These are phyloP conservation scores for Talaromyces sp. DNA, from an alignment of 2,329 filamentous ascomycete genomes.

Conservation along the genomic window DNA sequence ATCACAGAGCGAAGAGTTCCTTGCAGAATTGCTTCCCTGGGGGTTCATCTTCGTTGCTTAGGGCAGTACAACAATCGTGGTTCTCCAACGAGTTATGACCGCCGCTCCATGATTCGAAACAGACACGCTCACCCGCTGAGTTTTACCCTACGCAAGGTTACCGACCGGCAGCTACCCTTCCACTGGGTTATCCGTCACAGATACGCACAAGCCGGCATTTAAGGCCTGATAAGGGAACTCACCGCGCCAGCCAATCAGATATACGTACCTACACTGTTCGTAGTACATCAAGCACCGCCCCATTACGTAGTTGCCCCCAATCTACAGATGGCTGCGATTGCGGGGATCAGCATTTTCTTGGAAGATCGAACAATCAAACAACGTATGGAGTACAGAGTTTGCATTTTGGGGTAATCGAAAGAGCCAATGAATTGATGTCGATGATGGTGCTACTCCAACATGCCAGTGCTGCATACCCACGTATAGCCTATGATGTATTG, in stretches of 20 bases:
- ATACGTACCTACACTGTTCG: background rate
- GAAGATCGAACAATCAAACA: background rate
- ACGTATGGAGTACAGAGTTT: conserved; percentile 6
- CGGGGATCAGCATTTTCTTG: background rate
- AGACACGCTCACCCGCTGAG: conserved; percentile 50
- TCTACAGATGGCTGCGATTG: background rate
- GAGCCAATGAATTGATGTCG: background rate
- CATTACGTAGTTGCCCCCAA: background rate
- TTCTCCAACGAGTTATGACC: conserved; percentile 55
- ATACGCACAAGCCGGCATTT: conserved; percentile 22
- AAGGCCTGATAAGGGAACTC: background rate
- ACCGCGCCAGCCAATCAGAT: background rate
- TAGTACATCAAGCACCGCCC: background rate
- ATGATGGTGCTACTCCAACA: background rate
- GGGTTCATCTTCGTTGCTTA: conserved; percentile 56
- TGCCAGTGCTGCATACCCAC: background rate
- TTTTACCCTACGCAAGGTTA: conserved; percentile 38
- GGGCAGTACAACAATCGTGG: conserved; percentile 52
- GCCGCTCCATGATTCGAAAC: conserved; percentile 56
- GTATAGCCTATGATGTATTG: conserved; percentile 4
- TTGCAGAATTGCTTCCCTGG: conserved; percentile 62
- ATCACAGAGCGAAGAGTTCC: conserved; percentile 55
- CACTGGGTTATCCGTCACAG: conserved; percentile 46
- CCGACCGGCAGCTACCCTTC: conserved; percentile 39
- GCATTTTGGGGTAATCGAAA: background rate